These are phyloP conservation scores for Daldinia concentrica DNA, from an alignment of 495 filamentous ascomycete species.

Conservation along the genomic window DNA sequence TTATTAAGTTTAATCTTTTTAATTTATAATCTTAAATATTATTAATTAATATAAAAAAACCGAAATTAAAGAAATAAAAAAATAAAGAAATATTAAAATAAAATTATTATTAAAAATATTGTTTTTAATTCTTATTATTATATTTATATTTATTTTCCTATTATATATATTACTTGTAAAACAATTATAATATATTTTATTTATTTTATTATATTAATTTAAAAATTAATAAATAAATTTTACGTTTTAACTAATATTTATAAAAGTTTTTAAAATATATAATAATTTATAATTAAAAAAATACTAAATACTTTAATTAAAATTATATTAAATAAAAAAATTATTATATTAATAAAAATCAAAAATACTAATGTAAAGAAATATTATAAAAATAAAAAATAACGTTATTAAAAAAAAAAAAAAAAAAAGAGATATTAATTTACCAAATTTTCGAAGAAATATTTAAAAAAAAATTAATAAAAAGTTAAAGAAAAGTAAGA, in stretches of 20 bases:
- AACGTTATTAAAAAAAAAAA: constrained; percentile 10
- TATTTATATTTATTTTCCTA: too few species aligned
- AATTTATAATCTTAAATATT: too few species aligned
- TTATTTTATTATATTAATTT: constrained; percentile 11
- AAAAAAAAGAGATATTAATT: constrained; percentile 6
- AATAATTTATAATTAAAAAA: constrained; percentile 9
- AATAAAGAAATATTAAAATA: too few species aligned
- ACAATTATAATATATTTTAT: constrained; percentile 17
- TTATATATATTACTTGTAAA: too few species aligned
- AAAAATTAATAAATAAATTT: not conserved
- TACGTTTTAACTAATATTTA: not conserved
- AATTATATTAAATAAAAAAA: constrained; percentile 10
- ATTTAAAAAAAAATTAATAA: not conserved
- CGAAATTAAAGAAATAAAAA: too few species aligned
- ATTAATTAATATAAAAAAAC: too few species aligned
- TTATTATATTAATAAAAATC: constrained; percentile 8
- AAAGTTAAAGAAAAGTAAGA: not conserved
- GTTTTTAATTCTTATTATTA: too few species aligned
- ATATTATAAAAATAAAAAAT: not conserved
- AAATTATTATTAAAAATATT: too few species aligned
- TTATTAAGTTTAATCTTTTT: too few species aligned
- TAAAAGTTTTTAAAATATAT: not conserved
- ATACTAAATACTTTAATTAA: constrained; percentile 7
- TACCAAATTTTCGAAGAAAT: not conserved
- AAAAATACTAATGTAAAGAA: constrained; percentile 7